Evolutionary conservation across 108 stramenopile species (phyloP).

Genomic region (Fistulifera pelliculosa): DNA sequence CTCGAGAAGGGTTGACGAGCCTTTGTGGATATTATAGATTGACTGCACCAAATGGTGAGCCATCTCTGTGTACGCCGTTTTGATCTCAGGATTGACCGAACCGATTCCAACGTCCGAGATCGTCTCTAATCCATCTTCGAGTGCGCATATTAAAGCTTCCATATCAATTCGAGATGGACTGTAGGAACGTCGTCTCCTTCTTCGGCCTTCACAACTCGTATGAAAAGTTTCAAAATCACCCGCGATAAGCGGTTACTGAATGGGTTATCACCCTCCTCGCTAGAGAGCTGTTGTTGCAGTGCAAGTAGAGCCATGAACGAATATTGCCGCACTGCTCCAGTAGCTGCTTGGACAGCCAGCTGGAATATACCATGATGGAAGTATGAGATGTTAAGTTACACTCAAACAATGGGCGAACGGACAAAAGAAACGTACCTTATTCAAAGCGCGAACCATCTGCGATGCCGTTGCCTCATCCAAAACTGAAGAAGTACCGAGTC

Average conservation of each 20-base stretch:
- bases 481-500: conserved; percentile 31
- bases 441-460: conserved; percentile 60
- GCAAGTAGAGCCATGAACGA: conserved; percentile 49
- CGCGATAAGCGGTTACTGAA: conserved; percentile 48
- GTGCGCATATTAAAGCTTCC: conserved; percentile 39
- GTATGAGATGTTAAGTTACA: too few relatives aligned
- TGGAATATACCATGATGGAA: conserved; percentile 8
- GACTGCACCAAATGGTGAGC: conserved; percentile 1
- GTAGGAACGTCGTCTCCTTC: conserved; percentile 18
- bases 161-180: conserved; percentile 31
- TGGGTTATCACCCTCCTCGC: conserved; percentile 9
- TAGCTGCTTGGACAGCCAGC: conserved; percentile 58
- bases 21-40: neutral
- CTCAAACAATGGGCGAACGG: too few relatives aligned
- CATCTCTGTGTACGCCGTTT: conserved; percentile 8
- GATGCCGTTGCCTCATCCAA: conserved; percentile 41
- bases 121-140: conserved; percentile 28
- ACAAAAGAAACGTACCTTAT: conserved; percentile 41
- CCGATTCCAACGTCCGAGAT: neutral
- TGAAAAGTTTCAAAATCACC: conserved; percentile 56
- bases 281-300: conserved; percentile 46
- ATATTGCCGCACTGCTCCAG: conserved; percentile 26
- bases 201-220: conserved; percentile 60
- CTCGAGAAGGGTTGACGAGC: neutral
- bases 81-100: neutral